Evolutionary conservation across 345 rosid genomes (phyloP).

Genomic region (Ceriops zippeliana): DNA sequence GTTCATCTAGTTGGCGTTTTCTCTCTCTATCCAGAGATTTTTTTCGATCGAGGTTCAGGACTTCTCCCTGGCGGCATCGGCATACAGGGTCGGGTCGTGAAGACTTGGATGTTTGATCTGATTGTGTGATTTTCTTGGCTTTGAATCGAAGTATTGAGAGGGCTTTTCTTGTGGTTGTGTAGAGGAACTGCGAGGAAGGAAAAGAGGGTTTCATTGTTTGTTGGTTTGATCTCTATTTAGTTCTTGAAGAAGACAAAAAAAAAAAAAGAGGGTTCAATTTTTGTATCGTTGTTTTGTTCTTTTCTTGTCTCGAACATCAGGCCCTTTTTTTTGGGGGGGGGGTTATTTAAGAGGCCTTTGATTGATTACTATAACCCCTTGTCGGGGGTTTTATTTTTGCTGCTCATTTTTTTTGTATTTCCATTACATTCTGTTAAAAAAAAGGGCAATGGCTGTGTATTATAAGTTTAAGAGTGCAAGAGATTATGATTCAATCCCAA

Average conservation of each 20-base stretch:
- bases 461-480: slow-evolving; percentile 99
- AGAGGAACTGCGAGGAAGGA: too few relatives aligned
- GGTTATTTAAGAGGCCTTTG: slow-evolving; percentile 14
- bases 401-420: neutral
- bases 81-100: slow-evolving; percentile 6
- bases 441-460: slow-evolving; percentile 72
- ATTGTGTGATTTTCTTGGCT: neutral
- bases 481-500: slow-evolving; percentile 82
- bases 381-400: slow-evolving; percentile 5
- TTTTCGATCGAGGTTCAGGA: neutral
- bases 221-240: slow-evolving; percentile 20
- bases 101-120: slow-evolving; percentile 6
- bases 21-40: too few relatives aligned
- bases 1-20: too few relatives aligned
- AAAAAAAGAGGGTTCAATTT: neutral
- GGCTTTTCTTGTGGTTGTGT: neutral
- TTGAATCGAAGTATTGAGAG: neutral
- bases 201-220: slow-evolving; percentile 9
- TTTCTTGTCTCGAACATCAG: slow-evolving; percentile 20
- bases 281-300: slow-evolving; percentile 12
- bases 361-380: neutral
- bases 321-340: neutral
- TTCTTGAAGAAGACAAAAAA: slow-evolving; percentile 2
- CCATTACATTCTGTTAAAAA: neutral
- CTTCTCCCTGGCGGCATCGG: neutral